Evolutionary conservation across 306 rosid genomes (phyloP), one percentile per base, ranked within the genome.

Genomic region (Dryas octopetala): DNA sequence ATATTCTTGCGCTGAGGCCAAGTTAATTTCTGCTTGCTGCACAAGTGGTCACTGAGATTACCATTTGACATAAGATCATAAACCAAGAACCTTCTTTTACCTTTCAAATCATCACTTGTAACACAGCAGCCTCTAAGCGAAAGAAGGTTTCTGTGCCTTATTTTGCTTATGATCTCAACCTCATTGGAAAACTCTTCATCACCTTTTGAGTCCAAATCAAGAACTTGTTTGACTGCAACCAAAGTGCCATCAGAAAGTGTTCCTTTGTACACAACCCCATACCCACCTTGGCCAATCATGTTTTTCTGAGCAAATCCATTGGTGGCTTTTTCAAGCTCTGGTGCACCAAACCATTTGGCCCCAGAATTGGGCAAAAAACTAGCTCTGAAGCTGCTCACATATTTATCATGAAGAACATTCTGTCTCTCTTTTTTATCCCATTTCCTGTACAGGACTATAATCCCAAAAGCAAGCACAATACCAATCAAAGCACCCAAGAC

Each of bases 1-100:
- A 93, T 88, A 62, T 69, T 86, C 85, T 88, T 93, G 4, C 98
- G 83, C 65, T 89, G 89, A 52, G 96, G 98, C 98, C 97, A 93
- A 17, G 88, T 85, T 32, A 91, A 68, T 26, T 8, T 53, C 75
- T 38, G 81, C 40, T 14, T 83, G 2, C 51, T 66, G 7, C 64
- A 85, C 82, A 93, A 76, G 57, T 86, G 92, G 46, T 88, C 84
- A 62, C 89, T 71, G 4, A 93, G 74, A 64, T 71, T 90, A 0
- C 95, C 93, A 78, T 90, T 93, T 4, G 90, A 73, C 98, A 93
- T 90, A 63, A 82, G 84, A 69, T 93, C 96, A 68, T 89, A 89
- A 70, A 93, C 95, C 19, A 91, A 19, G 81, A 87, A 90, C 79
- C 93, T 87, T 53, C 91, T 86, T 62, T 89, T 86, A 53, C 95